Base-by-base conservation (phyloP, 371 early-diverging fungal genomes). In the Rozella allomycis region DNA sequence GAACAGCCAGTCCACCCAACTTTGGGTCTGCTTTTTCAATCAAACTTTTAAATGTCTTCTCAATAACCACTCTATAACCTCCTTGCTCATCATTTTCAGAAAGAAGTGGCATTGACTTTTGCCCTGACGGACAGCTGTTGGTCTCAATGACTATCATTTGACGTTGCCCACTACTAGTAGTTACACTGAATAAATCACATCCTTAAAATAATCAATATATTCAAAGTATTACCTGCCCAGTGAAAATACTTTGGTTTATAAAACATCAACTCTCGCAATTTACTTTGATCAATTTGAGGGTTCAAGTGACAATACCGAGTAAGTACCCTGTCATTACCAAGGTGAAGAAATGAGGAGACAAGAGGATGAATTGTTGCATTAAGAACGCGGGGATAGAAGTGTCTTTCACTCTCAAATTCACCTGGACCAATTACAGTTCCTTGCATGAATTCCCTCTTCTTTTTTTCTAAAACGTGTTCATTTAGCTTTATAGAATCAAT, bases 111-210 rank as follows among this genome's bases (percentile, higher is more conserved):
- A 86, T 86, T 8, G 81, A 79, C 40, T 81, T 83, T 55, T 86
- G 84, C 13, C 87, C 87, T n/a, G 79, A 78, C 1, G 87, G 87
- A 39, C 87, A 84, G 17, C 81, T 80, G 49, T 83, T 84, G 29
- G 87, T 84, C 46, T 86, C 87, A 28, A 86, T 75, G n/a, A 86
- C 74, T 46, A 86, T 81, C 87, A 86, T 86, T 52, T 83, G 83
- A 25, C 82, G 72, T 40, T 76, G 75, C 9, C 87, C 87, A 28
- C 54, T 56, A 1, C 72, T 61, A 7, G 79, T 82, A 1, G 84
- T 83, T 28, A 83, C 84, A 52, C 81, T 80, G 49, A 86, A 82
- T 32, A 86, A 52, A 56, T 86, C 87, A 2, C 78, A 79, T 7
- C 80, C 76, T 74, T 31, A 17, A 25, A 31, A 28, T 32, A 86